Conservation (phyloP, 1,284 basidiomycete species). For the Clitocybe nebularis region DNA sequence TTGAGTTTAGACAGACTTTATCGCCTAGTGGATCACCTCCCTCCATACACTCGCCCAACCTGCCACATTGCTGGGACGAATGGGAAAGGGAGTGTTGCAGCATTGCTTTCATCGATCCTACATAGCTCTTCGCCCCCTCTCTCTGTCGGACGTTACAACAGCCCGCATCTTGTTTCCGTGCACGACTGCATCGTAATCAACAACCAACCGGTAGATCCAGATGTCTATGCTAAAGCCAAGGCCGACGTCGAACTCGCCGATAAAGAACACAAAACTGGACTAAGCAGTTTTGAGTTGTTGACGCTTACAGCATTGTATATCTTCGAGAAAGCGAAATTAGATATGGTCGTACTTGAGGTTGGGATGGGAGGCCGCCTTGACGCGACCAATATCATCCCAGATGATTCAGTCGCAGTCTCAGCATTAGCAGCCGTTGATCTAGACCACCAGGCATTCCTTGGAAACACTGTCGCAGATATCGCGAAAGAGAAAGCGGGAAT, state of each 20-base stretch:
- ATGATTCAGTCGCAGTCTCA: slow-evolving; percentile 70
- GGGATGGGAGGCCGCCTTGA: slow-evolving; percentile 93
- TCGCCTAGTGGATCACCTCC: slow-evolving; percentile 56
- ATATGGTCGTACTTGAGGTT: slow-evolving; percentile 88
- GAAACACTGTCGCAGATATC: slow-evolving; percentile 72
- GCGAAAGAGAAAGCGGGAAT: slow-evolving; percentile 76
- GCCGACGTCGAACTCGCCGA: slow-evolving; percentile 51
- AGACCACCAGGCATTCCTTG: slow-evolving; percentile 91
- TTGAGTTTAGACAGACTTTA: slow-evolving; percentile 74
- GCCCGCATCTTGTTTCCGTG: slow-evolving; percentile 82
- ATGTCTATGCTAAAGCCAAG: slow-evolving; percentile 50
- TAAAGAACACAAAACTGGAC: slow-evolving; percentile 37
- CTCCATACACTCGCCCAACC: slow-evolving; percentile 74
- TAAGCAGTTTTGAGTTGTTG: slow-evolving; percentile 84
- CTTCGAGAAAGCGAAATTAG: slow-evolving; percentile 67
- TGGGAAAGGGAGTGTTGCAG: slow-evolving; percentile 93
- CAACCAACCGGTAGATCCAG: slow-evolving; percentile 47
- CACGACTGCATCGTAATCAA: slow-evolving; percentile 79
- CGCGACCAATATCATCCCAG: slow-evolving; percentile 87
- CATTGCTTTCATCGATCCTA: slow-evolving; percentile 79
- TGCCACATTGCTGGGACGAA: slow-evolving; percentile 96
- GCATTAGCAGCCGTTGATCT: slow-evolving; percentile 85
- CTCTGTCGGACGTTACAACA: slow-evolving; percentile 85
- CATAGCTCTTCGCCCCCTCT: slow-evolving; percentile 41
- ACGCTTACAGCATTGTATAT: slow-evolving; percentile 73